Percentiles rank a stretch among this genome's conserved stretches.
Evolutionary conservation across 2,329 filamentous ascomycete genomes (phyloP).

Genomic region (Calonectria henricotiae): DNA sequence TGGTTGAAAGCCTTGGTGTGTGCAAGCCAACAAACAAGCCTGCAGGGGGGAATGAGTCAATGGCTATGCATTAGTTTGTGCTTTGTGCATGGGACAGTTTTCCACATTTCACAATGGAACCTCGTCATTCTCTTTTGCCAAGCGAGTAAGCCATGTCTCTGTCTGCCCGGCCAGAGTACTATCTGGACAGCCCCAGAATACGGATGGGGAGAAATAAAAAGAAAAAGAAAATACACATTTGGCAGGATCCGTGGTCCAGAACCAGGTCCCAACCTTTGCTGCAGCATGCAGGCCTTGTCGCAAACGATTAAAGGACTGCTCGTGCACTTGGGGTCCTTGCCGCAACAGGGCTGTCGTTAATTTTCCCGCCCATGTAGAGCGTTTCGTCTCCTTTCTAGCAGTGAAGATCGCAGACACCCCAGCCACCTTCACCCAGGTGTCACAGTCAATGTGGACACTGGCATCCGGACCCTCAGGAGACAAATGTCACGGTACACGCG

Average conservation of each 20-base stretch:
- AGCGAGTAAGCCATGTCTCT: constrained; percentile 26
- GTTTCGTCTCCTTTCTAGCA: constrained; percentile 45
- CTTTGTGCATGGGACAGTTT: constrained; percentile 22
- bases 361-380: constrained; percentile 34
- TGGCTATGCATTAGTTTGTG: constrained; percentile 31
- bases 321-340: constrained; percentile 36
- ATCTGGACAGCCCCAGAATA: background rate
- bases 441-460: constrained; percentile 18
- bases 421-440: constrained; percentile 29
- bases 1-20: constrained; percentile 28
- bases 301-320: constrained; percentile 42
- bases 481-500: constrained; percentile 16
- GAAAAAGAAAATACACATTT: background rate
- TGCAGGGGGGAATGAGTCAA: constrained; percentile 37
- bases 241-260: background rate
- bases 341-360: constrained; percentile 40
- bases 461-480: constrained; percentile 24
- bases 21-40: constrained; percentile 29
- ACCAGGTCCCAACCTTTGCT: constrained; percentile 12
- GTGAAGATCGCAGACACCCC: constrained; percentile 43
- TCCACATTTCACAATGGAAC: constrained; percentile 1
- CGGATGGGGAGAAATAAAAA: background rate
- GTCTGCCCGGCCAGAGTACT: background rate
- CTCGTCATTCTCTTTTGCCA: constrained; percentile 9
- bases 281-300: constrained; percentile 29